Evolutionary conservation across 2,329 filamentous ascomycete species (phyloP), one percentile per base, ranked within the genome.

Genomic region (Ophiostoma sp.): DNA sequence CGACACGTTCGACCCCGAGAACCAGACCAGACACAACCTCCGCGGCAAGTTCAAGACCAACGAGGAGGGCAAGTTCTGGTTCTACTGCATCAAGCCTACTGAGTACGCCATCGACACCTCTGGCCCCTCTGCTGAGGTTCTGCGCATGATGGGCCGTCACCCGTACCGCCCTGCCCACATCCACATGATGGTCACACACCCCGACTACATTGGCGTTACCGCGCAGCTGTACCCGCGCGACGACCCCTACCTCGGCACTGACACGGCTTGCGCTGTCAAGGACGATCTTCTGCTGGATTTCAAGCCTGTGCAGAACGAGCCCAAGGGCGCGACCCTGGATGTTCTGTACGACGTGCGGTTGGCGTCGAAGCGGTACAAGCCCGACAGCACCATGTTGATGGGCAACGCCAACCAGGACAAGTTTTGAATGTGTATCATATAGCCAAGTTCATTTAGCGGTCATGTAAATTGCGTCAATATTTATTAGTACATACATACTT

Each of bases 221-320:
- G 92, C 90, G 0, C 90, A 93, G 78, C 90, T 92, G 73, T 93
- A 92, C 78, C 89, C 91, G 78, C 83, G 85, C 69, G 82, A 85
- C 73, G 86, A 87, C 80, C 83, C 86, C 72, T 90, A 91, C 76
- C 83, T 92, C 2, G 75, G 76, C 9, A 79, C 82, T 3, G 82
- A 84, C 74, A 81, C 81, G 0, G 82, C 82, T 3, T 82, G 80
- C 39, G 82, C 82, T 11, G 82, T 84, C 36, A 83, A 83, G 76
- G 78, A 81, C 19, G 80, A 80, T 22, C 76, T 84, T 12, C 69
- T 83, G 4, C 78, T 83, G 0, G 79, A 83, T 64, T 84, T 84
- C 73, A 78, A 78, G 63, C 81, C 80, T 1, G 55, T 80, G 19
- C 68, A 79, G 12, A 81, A 83, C 68, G 76, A 78, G 28, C 81